Base-by-base conservation (phyloP, 2,329 filamentous ascomycete genomes). In the Rosellinia necatrix region DNA sequence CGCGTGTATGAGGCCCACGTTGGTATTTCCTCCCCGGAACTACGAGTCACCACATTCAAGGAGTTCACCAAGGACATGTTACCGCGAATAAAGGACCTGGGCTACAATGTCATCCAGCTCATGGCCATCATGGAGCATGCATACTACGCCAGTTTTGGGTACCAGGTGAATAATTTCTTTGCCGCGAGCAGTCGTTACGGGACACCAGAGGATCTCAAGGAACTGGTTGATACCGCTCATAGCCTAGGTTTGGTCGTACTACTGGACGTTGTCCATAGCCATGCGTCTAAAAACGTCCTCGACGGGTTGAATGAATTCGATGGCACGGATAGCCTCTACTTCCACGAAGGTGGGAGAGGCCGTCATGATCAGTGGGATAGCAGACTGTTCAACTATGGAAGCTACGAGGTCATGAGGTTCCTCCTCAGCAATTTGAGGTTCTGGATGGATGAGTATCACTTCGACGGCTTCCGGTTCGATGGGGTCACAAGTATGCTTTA, bases 61-160 rank as follows among this genome's bases (percentile, higher is more conserved):
- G 92, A 99, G 75, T 99, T 99, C 73, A 97, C 93, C 2, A 81
- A 87, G 68, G 91, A 90, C 72, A 92, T 96, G 82, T 83, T 99
- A 6, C 92, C 93, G 13, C 85, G 93, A 55, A 97, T 99, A 76
- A 88, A 92, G 70, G 79, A 86, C 62, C 80, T 97, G 38, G 94
- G 93, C 35, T 99, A 99, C 79, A 97, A 99, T 71, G 90, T 92
- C 51, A 97, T 99, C 65, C 94, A 99, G 72, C 81, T 99, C 62
- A 99, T 99, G 94, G 94, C 94, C 41, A 82, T 99, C 70, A 99
- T 99, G 93, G 94, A 99, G 72, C 94, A 99, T 75, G 94, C 94
- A 46, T 99, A 99, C 80, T 99, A 99, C 72, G 94, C 94, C 68
- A 97, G 93, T 70, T 99, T 99, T 68, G 94, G 94, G 42, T 99